phyloP scores from a whole-genome alignment of 2,329 filamentous ascomycete species.

The Rhexocercosporidium sp. region DNA sequence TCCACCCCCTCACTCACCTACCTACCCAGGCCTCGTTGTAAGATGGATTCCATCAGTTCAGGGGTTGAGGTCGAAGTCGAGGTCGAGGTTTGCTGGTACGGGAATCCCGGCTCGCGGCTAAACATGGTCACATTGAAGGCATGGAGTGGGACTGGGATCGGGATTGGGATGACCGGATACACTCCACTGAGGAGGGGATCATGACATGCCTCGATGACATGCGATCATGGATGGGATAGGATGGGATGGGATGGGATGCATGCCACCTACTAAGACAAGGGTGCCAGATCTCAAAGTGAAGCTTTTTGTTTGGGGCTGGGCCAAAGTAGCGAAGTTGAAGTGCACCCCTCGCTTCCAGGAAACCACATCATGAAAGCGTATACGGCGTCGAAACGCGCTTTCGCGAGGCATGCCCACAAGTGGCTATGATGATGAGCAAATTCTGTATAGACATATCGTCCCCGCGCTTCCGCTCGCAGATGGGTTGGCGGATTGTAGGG shows the following conservation, averaged over 20 bases:
- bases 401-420: neutral
- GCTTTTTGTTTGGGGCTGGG: neutral
- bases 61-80: too few species aligned
- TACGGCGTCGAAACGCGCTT: neutral
- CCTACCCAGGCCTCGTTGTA: too few species aligned
- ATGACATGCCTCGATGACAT: too few species aligned
- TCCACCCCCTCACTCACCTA: too few species aligned
- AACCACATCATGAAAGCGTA: constrained; percentile 1
- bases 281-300: too few species aligned
- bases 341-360: constrained; percentile 5
- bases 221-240: neutral
- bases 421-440: constrained; percentile 17
- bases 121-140: neutral
- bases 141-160: neutral
- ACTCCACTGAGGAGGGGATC: too few species aligned
- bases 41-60: too few species aligned
- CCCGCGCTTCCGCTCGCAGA: constrained; percentile 15
- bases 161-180: neutral
- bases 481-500: constrained; percentile 15
- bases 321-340: constrained; percentile 10
- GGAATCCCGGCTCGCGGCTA: neutral
- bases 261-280: too few species aligned
- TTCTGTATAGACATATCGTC: constrained; percentile 24
- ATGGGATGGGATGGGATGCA: neutral
- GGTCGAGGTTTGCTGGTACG: neutral